Conservation (phyloP, 306 rosid species). For the Abrus precatorius region DNA sequence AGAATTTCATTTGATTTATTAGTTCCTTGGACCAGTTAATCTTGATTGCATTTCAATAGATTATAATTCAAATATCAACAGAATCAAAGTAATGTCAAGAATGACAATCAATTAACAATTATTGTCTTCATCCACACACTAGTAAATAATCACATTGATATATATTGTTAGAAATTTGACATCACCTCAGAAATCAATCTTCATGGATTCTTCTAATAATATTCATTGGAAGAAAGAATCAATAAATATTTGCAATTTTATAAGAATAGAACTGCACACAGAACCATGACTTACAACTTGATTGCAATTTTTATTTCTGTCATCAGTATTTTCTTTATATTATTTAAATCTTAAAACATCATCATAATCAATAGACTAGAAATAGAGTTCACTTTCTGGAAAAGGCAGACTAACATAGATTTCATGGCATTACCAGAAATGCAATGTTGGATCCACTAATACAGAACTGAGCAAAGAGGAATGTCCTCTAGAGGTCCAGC, state of each 20-base stretch:
- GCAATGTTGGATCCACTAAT: slow-evolving; percentile 76
- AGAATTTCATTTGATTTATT: too few relatives aligned
- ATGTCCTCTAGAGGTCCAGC: slow-evolving; percentile 65
- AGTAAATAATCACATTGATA: neutral
- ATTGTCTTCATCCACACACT: neutral
- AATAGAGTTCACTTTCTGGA: neutral
- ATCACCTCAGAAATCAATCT: neutral
- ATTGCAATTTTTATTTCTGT: neutral
- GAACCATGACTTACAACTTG: neutral
- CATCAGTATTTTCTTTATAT: neutral
- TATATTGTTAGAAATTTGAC: neutral
- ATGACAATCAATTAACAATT: neutral
- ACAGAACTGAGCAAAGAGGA: slow-evolving; percentile 72
- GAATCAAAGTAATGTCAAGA: too few relatives aligned
- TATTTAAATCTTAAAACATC: neutral
- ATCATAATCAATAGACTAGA: neutral
- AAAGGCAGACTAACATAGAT: slow-evolving; percentile 3
- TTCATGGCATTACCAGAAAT: slow-evolving; percentile 67
- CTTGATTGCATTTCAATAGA: too few relatives aligned
- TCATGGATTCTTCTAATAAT: neutral
- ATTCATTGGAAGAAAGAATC: neutral
- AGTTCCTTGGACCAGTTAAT: too few relatives aligned
- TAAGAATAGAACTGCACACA: neutral
- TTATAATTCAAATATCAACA: too few relatives aligned
- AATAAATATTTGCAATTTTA: neutral